A percentile compares a stretch with the other conserved stretches of the same genome.
Conservation (phyloP, 2,329 filamentous ascomycete genomes). For the Balansia obtecta region DNA sequence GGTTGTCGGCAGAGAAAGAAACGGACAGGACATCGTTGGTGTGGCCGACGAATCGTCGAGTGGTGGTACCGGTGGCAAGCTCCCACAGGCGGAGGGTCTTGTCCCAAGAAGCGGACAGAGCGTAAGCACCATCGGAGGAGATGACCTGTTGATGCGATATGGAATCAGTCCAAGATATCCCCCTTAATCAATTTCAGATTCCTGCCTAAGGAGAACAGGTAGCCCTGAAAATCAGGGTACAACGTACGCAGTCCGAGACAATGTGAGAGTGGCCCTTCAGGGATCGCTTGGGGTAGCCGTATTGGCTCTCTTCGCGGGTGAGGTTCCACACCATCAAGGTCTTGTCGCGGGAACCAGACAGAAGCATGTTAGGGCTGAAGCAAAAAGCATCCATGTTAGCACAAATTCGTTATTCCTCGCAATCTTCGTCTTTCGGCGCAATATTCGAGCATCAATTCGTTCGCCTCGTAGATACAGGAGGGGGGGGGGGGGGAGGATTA, state of each 20-base stretch:
- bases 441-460: slow-evolving; percentile 1
- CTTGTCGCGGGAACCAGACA: slow-evolving; percentile 96
- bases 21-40: slow-evolving; percentile 99
- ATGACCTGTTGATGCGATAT: slow-evolving; percentile 56
- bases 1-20: slow-evolving; percentile 99
- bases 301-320: slow-evolving; percentile 94
- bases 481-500: too few relatives aligned
- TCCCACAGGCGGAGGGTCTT: slow-evolving; percentile 99
- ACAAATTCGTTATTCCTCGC: not conserved
- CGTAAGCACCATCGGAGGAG: slow-evolving; percentile 98
- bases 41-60: slow-evolving; percentile 97
- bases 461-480: slow-evolving; percentile 3
- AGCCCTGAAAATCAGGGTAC: slow-evolving; percentile 2
- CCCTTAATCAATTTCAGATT: not conserved
- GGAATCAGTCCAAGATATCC: slow-evolving; percentile 12
- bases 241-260: slow-evolving; percentile 97
- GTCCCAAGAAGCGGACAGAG: slow-evolving; percentile 97
- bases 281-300: slow-evolving; percentile 98
- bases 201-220: too few relatives aligned
- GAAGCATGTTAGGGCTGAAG: slow-evolving; percentile 92
- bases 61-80: slow-evolving; percentile 93
- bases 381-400: slow-evolving; percentile 12
- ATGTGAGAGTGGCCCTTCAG: slow-evolving; percentile 99
- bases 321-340: slow-evolving; percentile 99
- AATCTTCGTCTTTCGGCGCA: not conserved